Evolutionary conservation across 345 rosid species (phyloP), one percentile per base, ranked within the genome.

Genomic region (Lepidium sativum): DNA sequence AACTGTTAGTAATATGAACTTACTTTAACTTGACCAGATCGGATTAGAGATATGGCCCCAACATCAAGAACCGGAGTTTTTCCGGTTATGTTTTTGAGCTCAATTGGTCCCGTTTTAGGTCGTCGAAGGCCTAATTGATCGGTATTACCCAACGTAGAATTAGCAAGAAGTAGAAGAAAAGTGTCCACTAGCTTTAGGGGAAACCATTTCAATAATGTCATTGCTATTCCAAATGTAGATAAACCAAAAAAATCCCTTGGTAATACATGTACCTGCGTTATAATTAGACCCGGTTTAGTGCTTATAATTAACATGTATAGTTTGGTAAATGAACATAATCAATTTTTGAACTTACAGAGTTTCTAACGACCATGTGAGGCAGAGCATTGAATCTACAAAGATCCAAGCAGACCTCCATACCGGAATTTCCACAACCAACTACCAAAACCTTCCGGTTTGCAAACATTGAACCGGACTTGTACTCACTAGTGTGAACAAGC

Each of bases 391-490:
- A 59, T 15, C 83, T 73, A 32, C 82, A 84, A 4, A 89, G 83
- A 74, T 74, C 77, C 27, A 74, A 55, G 21, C 77, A 68, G 25
- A 74, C 61, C 15, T 74, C 77, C 77, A 74, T 86, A 13, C 97
- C 97, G 4, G 97, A 86, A 38, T 89, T 89, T 9, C 97, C 97
- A 75, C 95, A 87, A 2, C 97, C 97, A 25, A 89, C 79, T 4
- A 89, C 91, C 52, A 89, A 60, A 41, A 85, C 86, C 39, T 58
- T 85, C 27, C n/a, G n/a, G n/a, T n/a, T n/a, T n/a, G n/a, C n/a
- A n/a, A n/a, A n/a, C n/a, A n/a, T n/a, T n/a, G n/a, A n/a, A n/a
- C n/a, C n/a, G n/a, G n/a, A n/a, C n/a, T n/a, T n/a, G n/a, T n/a
- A n/a, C n/a, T n/a, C n/a, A n/a, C n/a, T n/a, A n/a, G n/a, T n/a